Evolutionary conservation across 1,284 basidiomycete genomes (phyloP), one percentile per base, ranked within the genome.

Genomic region (Apiotrichum laibachii): DNA sequence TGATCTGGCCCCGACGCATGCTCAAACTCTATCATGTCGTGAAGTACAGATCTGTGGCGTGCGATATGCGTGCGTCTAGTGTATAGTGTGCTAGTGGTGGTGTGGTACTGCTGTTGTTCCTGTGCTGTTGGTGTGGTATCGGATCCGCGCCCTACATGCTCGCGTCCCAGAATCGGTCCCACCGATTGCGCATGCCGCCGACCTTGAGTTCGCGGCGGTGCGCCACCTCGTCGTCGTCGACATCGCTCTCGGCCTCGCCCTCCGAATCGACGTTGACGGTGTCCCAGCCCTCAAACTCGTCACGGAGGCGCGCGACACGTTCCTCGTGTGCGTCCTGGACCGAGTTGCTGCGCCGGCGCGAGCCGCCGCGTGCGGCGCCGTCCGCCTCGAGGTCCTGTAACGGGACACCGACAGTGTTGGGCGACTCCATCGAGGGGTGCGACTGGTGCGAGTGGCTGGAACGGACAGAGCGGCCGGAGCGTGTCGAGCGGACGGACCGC

Each of bases 271-370:
- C 39, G 16, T 56, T 55, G 18, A 49, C 56, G 4, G 8, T 7
- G 59, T 72, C 67, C 71, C 71, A 77, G 2, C 72, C 75, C 57
- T 77, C 75, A 60, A 75, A 75, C 45, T 73, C 71, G 59, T 75
- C 72, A 37, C 68, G 58, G 22, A 65, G 50, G 39, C 69, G 64
- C 10, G 62, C 57, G 15, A 57, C 57, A 42, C 66, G 60, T n/a
- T 74, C 72, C n/a, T 69, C 71, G 18, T 60, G 59, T 10, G 66
- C 64, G n/a, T 56, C 53, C 13, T 52, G 12, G 37, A 37, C 10
- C 37, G 26, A 31, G 37, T 11, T 16, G 15, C 44, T 16, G 54
- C 50, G 22, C 7, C 50, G 42, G 46, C 18, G 56, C 48, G 31
- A 37, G 49, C 54, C 43, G 48, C 26, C 7, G 26, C 26, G 26